Evolutionary conservation across 805 yeast genomes (phyloP), one percentile per base, ranked within the genome.

Genomic region (Jamesozyma rosinii): DNA sequence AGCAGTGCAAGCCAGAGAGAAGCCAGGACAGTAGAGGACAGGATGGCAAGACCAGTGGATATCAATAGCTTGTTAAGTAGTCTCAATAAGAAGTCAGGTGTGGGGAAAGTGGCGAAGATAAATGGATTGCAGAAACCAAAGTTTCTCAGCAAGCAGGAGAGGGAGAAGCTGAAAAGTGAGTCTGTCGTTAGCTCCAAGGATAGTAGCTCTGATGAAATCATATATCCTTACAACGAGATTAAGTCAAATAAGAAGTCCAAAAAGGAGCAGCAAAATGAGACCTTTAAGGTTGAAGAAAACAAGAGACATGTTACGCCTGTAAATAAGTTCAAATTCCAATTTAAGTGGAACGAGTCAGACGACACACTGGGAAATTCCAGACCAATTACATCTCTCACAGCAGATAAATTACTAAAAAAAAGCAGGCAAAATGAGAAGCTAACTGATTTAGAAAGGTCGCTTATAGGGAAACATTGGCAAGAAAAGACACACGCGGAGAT

Each of bases 281-380:
- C 29, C 6, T 8, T 8, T 6, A 11, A 24, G 29, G 29, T 24
- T 11, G 29, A 24, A 6, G 6, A 24, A 8, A 24, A 24, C 6
- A 11, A 24, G 11, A 24, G 11, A 11, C 11, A 6, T 24, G 10
- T 24, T 8, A 24, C 6, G 11, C 6, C 6, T 24, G 11, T 11
- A 24, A 24, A 24, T 11, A 24, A 24, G 29, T 32, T 47, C 1
- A 72, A 71, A 50, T 84, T 82, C 60, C 67, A 69, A 9, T 84
- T 85, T 59, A 81, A 74, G 11, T 86, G 95, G 95, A 71, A 72
- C 45, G 66, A 63, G 1, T 67, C 68, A 0, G 92, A 83, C 13
- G 95, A 86, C 55, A 83, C 94, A 0, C 55, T 76, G 0, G 47
- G 49, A 0, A 63, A 63, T 1, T 69, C 66, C 43, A 65, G 65